These are phyloP conservation scores for Carex parvula DNA, from an alignment of 176 grass and related monocot genomes.

Conservation along the genomic window DNA sequence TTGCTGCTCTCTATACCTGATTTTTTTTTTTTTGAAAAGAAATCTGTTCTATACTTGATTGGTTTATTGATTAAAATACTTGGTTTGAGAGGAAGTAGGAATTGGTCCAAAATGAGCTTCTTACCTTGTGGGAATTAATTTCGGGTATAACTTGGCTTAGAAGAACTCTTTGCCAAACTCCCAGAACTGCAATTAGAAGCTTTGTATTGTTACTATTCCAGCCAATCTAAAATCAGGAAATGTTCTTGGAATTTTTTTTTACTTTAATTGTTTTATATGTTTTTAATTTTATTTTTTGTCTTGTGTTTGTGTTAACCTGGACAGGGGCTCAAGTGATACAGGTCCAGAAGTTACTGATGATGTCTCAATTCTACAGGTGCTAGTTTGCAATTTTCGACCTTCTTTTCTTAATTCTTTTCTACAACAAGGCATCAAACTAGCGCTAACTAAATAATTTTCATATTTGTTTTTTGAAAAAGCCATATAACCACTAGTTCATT, in stretches of 20 bases:
- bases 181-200: background rate
- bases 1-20: background rate
- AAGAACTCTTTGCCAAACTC: background rate
- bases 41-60: background rate
- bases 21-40: background rate
- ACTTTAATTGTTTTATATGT: conserved; percentile 34
- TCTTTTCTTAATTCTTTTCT: background rate
- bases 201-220: background rate
- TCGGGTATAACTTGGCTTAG: background rate
- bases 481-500: background rate
- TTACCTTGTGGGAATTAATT: background rate
- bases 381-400: conserved; percentile 5
- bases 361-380: conserved; percentile 63
- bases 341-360: conserved; percentile 48
- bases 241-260: conserved; percentile 10
- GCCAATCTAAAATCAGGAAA: background rate
- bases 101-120: background rate
- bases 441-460: conserved; percentile 17
- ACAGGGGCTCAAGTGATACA: conserved; percentile 54
- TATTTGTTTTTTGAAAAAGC: background rate
- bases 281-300: conserved; percentile 29
- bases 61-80: conserved; percentile 7
- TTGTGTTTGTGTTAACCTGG: conserved; percentile 20
- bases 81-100: background rate
- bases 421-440: conserved; percentile 17